These are phyloP conservation scores for Tuber borchii DNA, from an alignment of 495 filamentous ascomycete genomes.

Conservation along the genomic window DNA sequence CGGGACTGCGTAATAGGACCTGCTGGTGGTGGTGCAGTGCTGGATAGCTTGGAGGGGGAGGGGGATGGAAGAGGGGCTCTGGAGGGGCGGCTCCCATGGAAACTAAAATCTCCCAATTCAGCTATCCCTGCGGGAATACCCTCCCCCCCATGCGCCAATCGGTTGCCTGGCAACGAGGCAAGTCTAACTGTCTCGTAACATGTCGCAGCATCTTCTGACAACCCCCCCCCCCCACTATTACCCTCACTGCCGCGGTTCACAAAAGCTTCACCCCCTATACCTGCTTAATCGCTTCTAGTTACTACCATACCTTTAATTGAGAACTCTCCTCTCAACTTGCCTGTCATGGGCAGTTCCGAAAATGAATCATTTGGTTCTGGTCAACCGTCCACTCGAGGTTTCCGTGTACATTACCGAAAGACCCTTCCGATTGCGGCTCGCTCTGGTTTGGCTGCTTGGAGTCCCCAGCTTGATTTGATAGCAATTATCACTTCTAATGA, in stretches of 20 bases:
- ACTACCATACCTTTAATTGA: neutral
- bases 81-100: neutral
- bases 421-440: conserved; percentile 34
- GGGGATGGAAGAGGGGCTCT: neutral
- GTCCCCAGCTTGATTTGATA: conserved; percentile 68
- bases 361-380: conserved; percentile 8
- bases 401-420: conserved; percentile 32
- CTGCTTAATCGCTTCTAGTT: neutral
- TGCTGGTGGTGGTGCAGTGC: neutral
- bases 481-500: conserved; percentile 57
- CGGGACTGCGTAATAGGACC: neutral
- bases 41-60: neutral
- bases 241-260: neutral
- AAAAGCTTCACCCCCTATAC: neutral
- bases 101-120: neutral
- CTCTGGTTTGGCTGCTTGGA: conserved; percentile 52
- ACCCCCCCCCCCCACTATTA: neutral
- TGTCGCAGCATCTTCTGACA: neutral
- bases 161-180: neutral
- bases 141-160: neutral
- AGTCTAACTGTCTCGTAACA: neutral
- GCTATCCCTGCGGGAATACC: neutral
- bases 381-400: conserved; percentile 21
- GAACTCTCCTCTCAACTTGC: neutral
- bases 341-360: conserved; percentile 22